Evolutionary conservation across 2,329 filamentous ascomycete species (phyloP).

Genomic region (Penicillium griseofulvum): DNA sequence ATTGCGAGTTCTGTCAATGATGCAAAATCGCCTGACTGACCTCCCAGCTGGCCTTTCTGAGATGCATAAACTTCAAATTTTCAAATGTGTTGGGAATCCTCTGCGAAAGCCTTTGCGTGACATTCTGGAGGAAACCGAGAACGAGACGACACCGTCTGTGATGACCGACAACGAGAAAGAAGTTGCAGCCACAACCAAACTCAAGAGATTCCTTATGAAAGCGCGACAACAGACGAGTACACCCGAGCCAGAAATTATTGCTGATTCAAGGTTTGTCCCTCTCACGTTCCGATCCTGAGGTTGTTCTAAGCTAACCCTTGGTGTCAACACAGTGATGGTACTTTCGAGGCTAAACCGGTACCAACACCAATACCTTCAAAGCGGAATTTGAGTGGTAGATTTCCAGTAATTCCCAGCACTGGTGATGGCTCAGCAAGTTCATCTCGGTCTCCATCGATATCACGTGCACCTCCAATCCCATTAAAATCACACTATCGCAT

Average conservation of each 20-base stretch:
- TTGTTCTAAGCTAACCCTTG: conserved; percentile 11
- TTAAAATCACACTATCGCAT: conserved; percentile 74
- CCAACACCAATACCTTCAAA: conserved; percentile 58
- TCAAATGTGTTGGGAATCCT: conserved; percentile 88
- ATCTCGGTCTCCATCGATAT: conserved; percentile 64
- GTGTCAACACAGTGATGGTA: conserved; percentile 61
- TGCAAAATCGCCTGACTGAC: conserved; percentile 81
- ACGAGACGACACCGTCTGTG: conserved; percentile 57
- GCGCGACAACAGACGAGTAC: conserved; percentile 42
- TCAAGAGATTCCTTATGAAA: conserved; percentile 56
- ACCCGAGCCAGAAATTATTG: conserved; percentile 47
- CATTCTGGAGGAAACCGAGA: conserved; percentile 64
- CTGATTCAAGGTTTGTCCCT: conserved; percentile 42
- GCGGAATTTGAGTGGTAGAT: conserved; percentile 54
- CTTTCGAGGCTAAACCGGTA: conserved; percentile 68
- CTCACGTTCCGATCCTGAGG: too few species aligned
- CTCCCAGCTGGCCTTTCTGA: conserved; percentile 81
- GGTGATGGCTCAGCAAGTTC: conserved; percentile 63
- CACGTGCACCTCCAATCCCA: conserved; percentile 73
- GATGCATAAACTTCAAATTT: conserved; percentile 82
- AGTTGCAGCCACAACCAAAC: conserved; percentile 57
- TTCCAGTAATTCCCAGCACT: conserved; percentile 54
- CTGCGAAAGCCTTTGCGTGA: conserved; percentile 75
- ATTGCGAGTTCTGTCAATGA: conserved; percentile 82
- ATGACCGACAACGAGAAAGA: conserved; percentile 61